Evolutionary conservation across 2,329 filamentous ascomycete species (phyloP), one percentile per base, ranked within the genome.

Genomic region (Sclerotinia trifoliorum): DNA sequence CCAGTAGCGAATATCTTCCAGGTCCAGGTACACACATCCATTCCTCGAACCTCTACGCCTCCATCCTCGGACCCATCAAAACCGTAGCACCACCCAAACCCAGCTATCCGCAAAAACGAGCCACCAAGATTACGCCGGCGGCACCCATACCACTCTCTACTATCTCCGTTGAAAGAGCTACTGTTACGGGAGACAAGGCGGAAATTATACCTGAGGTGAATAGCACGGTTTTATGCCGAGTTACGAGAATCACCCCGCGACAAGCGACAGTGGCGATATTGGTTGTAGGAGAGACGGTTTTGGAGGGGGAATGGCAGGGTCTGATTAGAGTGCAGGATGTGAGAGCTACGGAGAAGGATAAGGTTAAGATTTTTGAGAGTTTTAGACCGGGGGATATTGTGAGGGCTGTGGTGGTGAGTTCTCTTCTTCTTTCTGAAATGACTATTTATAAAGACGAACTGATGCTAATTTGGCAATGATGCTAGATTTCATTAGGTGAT

Each of bases 321-420:
- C 82, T 96, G 70, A 93, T 97, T 70, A 86, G 93, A 24, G 88
- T 90, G 71, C 94, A 98, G 81, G 95, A 99, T 77, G 92, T 99
- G 46, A 86, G 95, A 67, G 93, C 93, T 3, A 97, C 95, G 24
- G 95, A 99, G 81, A 97, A 97, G 81, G 95, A 98, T 78, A 92
- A 92, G 74, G 92, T 97, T 55, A 92, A 91, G 78, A 91, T 98
- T 71, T 90, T 92, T 73, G 93, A 97, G 78, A 92, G 90, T 75
- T 98, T 98, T 78, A 86, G 93, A 72, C 94, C 96, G 0, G 95
- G 95, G 0, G 95, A 99, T 81, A 88, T 98, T 72, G 92, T 99
- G 64, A 83, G 92, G 63, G 95, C 93, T 5, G 86, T 90, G 67
- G 93, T 99, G 76, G 90, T 93, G 75, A 68, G 67, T 70, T 42